A percentile compares a stretch with the other conserved stretches of the same genome.
Evolutionary conservation across 495 filamentous ascomycete genomes (phyloP).

Genomic region (Trichoderma parareesei): DNA sequence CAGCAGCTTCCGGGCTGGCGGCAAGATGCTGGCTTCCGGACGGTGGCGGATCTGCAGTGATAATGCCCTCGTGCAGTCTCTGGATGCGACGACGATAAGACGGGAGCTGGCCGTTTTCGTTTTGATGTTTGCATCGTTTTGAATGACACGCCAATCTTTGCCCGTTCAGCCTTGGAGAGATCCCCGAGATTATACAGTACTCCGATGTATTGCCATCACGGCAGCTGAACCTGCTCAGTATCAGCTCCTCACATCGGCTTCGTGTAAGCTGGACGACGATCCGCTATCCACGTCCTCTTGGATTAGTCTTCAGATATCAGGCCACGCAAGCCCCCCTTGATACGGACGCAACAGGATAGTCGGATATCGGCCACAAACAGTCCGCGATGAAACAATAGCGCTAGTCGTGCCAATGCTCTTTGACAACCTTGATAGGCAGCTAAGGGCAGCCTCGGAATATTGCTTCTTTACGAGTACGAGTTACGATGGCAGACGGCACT

Average conservation of each 20-base stretch:
- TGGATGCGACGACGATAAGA: neutral
- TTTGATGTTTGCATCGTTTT: neutral
- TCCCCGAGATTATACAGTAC: neutral
- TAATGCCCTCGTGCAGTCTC: neutral
- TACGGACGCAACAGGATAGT: neutral
- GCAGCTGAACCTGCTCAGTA: neutral
- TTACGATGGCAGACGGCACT: neutral
- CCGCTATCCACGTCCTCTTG: neutral
- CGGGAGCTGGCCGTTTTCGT: constrained; percentile 6
- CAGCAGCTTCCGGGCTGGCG: neutral
- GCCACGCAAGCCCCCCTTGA: neutral
- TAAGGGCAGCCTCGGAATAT: neutral
- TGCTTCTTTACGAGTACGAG: neutral
- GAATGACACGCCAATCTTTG: neutral
- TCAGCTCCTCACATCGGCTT: neutral
- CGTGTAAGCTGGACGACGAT: neutral
- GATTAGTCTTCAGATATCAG: neutral
- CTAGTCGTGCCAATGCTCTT: neutral
- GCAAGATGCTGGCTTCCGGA: neutral
- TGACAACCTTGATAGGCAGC: neutral
- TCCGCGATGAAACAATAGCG: neutral
- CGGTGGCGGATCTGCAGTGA: constrained; percentile 1
- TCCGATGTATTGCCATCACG: neutral
- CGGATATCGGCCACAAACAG: neutral
- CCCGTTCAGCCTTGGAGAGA: neutral